phyloP scores from a whole-genome alignment of 148 eudicot species.

The Heliosperma pusillum region DNA sequence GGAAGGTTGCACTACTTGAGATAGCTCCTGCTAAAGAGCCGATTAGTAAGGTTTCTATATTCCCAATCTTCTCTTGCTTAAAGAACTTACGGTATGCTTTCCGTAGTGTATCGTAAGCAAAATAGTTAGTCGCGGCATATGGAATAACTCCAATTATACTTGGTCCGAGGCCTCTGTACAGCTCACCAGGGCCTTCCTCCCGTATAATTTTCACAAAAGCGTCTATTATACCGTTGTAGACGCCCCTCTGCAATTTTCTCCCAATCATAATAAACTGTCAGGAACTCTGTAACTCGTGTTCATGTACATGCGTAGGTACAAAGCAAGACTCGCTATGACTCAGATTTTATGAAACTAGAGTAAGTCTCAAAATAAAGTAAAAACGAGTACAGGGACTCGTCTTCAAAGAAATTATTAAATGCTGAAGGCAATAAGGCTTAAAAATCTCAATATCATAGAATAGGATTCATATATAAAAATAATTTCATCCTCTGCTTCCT shows the following conservation, averaged over 20 bases:
- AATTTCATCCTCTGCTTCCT: too few species aligned
- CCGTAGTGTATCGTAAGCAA: conserved; percentile 79
- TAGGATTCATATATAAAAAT: too few species aligned
- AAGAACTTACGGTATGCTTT: conserved; percentile 62
- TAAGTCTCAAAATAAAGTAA: too few species aligned
- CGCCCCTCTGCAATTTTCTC: conserved; percentile 51
- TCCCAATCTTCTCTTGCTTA: conserved; percentile 72
- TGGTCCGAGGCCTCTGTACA: conserved; percentile 74
- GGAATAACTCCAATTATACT: conserved; percentile 78
- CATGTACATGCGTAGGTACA: not conserved
- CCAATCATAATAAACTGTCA: not conserved
- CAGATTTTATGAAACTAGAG: too few species aligned
- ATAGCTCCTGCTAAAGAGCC: conserved; percentile 96
- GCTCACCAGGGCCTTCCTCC: conserved; percentile 70
- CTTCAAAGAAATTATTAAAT: too few species aligned
- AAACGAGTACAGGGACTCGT: too few species aligned
- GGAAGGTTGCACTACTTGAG: conserved; percentile 88
- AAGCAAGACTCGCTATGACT: not conserved
- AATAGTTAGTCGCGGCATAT: conserved; percentile 80
- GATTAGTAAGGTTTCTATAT: conserved; percentile 76
- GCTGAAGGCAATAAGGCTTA: too few species aligned
- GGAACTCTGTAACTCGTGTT: not conserved
- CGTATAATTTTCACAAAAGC: conserved; percentile 66
- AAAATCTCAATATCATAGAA: too few species aligned
- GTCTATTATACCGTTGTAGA: conserved; percentile 58